Conservation (phyloP, 2,329 filamentous ascomycete species). For the Colletotrichum cuscutae region DNA sequence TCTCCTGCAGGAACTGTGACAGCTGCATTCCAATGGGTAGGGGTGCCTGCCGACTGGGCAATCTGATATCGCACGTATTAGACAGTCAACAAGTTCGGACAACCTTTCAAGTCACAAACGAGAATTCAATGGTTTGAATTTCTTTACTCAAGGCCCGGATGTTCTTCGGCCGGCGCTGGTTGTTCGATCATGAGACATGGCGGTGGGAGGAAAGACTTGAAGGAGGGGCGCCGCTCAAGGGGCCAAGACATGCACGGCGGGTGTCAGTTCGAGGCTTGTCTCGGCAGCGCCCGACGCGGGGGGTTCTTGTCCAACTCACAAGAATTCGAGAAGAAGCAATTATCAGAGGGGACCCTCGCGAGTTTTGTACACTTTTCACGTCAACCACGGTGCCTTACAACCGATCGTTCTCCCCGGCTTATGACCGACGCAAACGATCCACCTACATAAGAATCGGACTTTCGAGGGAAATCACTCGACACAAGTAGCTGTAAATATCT, state of each 20-base stretch:
- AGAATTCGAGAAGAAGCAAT: background rate
- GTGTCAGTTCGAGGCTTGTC: background rate
- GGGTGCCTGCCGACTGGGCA: background rate
- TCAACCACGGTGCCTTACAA: no score
- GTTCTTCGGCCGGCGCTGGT: background rate
- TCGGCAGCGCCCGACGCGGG: slow-evolving; percentile 6
- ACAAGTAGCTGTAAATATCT: no score
- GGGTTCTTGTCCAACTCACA: no score
- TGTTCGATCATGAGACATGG: background rate
- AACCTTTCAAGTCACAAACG: background rate
- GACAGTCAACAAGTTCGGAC: background rate
- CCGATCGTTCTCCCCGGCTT: no score
- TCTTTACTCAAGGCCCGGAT: no score
- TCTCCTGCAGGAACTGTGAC: background rate
- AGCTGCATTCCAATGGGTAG: background rate
- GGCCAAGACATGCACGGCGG: background rate
- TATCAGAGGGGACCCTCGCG: background rate
- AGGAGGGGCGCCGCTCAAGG: no score
- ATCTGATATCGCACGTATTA: background rate
- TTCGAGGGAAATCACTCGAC: no score
- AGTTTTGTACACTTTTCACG: background rate
- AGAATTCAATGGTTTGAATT: background rate
- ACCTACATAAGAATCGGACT: no score
- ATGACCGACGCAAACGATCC: no score
- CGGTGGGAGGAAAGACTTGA: background rate